Evolutionary conservation across 192 early-diverging fungal species (phyloP).

Genomic region (Dispira simplex): DNA sequence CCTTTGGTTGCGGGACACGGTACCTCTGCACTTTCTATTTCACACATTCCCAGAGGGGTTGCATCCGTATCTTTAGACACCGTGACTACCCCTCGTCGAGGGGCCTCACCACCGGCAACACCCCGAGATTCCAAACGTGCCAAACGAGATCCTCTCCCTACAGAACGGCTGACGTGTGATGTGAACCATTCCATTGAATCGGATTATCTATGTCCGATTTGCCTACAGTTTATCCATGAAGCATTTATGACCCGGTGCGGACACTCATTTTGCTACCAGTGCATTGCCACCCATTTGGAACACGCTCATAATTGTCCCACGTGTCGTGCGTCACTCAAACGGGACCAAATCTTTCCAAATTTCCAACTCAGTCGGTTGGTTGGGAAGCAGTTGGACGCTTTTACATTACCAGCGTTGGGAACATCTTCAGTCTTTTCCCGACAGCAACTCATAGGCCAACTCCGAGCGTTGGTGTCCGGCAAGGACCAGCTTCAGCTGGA

Average conservation of each 20-base stretch:
- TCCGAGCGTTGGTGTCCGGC: background rate
- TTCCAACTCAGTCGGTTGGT: conserved; percentile 37
- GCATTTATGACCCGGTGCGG: conserved; percentile 70
- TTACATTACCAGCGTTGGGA: too few relatives aligned
- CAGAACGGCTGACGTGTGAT: too few relatives aligned
- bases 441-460: background rate
- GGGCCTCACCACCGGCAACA: too few relatives aligned
- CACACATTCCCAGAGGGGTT: too few relatives aligned
- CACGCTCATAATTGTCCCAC: conserved; percentile 47
- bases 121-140: too few relatives aligned
- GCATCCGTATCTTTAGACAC: too few relatives aligned
- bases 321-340: conserved; percentile 37
- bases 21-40: too few relatives aligned
- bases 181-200: background rate
- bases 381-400: conserved; percentile 8
- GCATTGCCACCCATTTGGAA: conserved; percentile 52
- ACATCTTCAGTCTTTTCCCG: background rate
- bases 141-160: too few relatives aligned
- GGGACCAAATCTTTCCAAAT: conserved; percentile 70
- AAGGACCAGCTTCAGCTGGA: conserved; percentile 10
- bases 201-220: conserved; percentile 43
- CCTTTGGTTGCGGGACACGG: too few relatives aligned
- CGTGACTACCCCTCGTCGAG: too few relatives aligned
- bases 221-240: conserved; percentile 48
- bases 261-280: conserved; percentile 71